A percentile compares a stretch with the other conserved stretches of the same genome.
Conservation (phyloP, 208 protist genomes). For the Polymyxa betae region DNA sequence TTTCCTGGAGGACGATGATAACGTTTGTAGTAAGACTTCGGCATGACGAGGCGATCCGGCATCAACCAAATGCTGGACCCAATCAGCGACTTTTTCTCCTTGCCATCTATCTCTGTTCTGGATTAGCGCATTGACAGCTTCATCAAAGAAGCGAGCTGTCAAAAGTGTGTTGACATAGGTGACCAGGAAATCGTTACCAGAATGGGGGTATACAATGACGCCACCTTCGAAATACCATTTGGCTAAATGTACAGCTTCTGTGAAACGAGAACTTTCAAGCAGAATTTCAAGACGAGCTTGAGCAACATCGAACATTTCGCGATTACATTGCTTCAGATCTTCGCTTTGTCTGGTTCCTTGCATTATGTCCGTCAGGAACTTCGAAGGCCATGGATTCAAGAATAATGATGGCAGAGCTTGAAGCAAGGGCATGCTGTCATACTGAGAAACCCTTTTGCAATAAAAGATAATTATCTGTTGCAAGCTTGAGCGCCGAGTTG, state of each 20-base stretch:
- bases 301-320: neutral
- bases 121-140: neutral
- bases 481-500: neutral
- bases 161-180: neutral
- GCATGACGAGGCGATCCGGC: neutral
- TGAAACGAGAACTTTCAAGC: neutral
- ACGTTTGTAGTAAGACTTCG: neutral
- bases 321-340: neutral
- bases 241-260: neutral
- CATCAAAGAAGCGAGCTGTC: neutral
- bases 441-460: slow-evolving; percentile 18
- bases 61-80: neutral
- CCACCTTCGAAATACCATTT: slow-evolving; percentile 25
- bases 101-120: neutral
- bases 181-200: neutral
- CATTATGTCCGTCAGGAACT: neutral
- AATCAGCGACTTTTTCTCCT: neutral
- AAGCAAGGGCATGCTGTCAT: neutral
- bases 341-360: neutral
- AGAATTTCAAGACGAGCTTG: slow-evolving; percentile 49
- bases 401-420: neutral
- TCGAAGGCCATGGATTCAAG: slow-evolving; percentile 16
- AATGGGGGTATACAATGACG: neutral
- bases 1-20: slow-evolving; percentile 36
- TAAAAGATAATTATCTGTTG: neutral